phyloP scores from a whole-genome alignment of 192 early-diverging fungal species.

The Backusella westeae region DNA sequence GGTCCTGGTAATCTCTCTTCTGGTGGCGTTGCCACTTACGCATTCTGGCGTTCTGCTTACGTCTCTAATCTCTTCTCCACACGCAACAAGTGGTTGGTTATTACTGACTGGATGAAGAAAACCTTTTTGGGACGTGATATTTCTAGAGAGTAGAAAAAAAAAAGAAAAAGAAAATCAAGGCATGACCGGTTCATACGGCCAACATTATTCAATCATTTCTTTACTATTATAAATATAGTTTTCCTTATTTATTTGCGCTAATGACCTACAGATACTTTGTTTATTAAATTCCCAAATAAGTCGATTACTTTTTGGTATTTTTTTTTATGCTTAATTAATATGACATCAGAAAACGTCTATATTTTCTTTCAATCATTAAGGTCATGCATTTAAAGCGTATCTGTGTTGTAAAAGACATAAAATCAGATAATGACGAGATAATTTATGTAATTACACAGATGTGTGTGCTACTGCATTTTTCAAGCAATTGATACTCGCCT shows the following conservation, averaged over 20 bases:
- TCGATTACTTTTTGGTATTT: neutral
- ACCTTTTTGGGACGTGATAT: constrained; percentile 91
- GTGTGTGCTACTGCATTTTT: neutral
- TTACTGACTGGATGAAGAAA: constrained; percentile 91
- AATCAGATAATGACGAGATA: neutral
- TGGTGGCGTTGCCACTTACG: constrained; percentile 67
- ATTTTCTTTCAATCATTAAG: neutral
- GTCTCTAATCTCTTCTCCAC: constrained; percentile 80
- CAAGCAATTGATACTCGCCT: too few relatives aligned
- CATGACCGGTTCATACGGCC: neutral
- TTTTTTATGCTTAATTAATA: neutral
- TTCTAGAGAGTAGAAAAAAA: constrained; percentile 68
- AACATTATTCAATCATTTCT: neutral
- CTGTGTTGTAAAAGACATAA: neutral
- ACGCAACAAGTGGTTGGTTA: constrained; percentile 79
- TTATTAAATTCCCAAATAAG: neutral
- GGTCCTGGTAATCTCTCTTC: constrained; percentile 62
- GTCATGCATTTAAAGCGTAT: neutral
- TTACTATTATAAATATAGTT: neutral
- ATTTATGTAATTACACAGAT: neutral
- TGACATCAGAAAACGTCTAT: neutral
- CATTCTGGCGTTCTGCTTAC: constrained; percentile 78
- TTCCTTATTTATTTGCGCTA: neutral
- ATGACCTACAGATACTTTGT: neutral
- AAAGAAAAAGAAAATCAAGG: neutral